Evolutionary conservation across 495 filamentous ascomycete genomes (phyloP), one percentile per base, ranked within the genome.

Genomic region (Trichodelitschia bisporula): DNA sequence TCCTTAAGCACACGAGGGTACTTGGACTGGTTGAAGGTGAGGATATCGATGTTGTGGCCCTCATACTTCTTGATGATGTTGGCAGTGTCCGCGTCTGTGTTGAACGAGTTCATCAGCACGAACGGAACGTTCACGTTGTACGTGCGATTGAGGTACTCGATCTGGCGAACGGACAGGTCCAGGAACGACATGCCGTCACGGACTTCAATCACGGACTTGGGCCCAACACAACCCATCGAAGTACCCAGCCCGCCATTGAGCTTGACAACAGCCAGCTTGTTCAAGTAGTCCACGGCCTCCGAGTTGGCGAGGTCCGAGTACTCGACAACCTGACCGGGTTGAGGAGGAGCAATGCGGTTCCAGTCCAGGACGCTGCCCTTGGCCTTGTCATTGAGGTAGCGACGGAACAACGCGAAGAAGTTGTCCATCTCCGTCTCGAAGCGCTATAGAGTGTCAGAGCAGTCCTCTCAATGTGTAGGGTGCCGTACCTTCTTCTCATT

Each of bases 21-120:
- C 32, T 80, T 67, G 32, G 89, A 95, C 62, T 99, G 86, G 65
- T 99, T 99, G 76, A 99, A 99, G 49, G 86, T 99, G 50, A 93
- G 64, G 50, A 99, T 92, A 53, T 95, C 84, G 43, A 99, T 84
- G 46, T 91, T 91, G 67, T 99, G 89, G 39, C 86, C 89, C 59
- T 99, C 84, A 59, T 99, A 99, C 62, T 99, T 99, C 72, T 95
- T 95, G 60, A 99, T 99, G 58, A 99, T 99, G 51, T 77, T 86
- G 40, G 78, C 74, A 36, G 86, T 99, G 50, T 99, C 86, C 44
- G 84, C 71, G 54, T 95, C 80, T 48, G 86, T 99, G 66, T 99
- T 99, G 75, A 99, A 99, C 33, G 86, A 95, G 69, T 99, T 99
- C 86, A 99, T 99, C 47, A 99, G 69, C 39, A 99, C 74, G 58